These are phyloP conservation scores for Ophiostoma tasmaniense DNA, from an alignment of 2,329 filamentous ascomycete genomes.

Conservation along the genomic window DNA sequence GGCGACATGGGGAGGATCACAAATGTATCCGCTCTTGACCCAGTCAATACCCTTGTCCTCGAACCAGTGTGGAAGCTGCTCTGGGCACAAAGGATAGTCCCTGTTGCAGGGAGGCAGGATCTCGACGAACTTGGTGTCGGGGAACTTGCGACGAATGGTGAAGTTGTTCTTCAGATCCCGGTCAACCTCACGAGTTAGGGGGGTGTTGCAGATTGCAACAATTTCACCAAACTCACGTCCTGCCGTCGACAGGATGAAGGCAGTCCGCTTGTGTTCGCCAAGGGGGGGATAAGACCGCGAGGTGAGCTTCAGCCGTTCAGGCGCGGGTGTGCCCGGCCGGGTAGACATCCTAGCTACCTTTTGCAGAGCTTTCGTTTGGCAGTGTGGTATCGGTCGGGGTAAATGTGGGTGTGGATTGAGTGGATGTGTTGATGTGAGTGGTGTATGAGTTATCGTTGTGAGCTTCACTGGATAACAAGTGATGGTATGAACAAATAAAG, in stretches of 20 bases:
- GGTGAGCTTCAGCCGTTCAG: background rate
- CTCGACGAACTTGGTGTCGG: background rate
- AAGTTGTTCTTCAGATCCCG: no score
- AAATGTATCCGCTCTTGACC: background rate
- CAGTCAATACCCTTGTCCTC: background rate
- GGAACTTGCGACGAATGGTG: background rate
- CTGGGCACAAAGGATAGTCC: background rate
- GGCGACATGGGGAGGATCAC: background rate
- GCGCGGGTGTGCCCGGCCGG: background rate
- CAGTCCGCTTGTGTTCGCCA: background rate
- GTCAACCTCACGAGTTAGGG: background rate
- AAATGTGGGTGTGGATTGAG: background rate
- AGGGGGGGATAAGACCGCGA: background rate
- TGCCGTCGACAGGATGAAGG: background rate
- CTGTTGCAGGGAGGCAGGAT: background rate
- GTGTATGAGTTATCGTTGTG: background rate
- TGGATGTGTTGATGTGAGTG: background rate
- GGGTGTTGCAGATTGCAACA: background rate
- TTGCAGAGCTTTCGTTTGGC: no score
- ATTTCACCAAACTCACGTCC: background rate
- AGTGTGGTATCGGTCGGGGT: background rate
- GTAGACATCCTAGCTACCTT: background rate
- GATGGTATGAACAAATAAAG: background rate
- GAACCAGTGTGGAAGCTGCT: background rate
- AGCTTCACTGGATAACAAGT: background rate